Base-by-base conservation (phyloP, 257 asterid genomes). In the Nicotiana attenuata region DNA sequence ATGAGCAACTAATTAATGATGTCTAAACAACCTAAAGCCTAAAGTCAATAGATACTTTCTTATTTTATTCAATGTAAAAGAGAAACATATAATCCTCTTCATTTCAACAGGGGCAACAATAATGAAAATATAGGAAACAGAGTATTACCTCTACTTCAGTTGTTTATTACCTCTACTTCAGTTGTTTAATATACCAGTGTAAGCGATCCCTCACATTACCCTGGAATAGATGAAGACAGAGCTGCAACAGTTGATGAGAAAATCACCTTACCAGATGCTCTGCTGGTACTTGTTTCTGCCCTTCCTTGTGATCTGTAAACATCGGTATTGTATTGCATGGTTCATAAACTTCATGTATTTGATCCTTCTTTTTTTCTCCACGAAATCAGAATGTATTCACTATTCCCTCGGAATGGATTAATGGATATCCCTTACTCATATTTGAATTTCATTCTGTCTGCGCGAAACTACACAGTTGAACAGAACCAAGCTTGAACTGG, bases 191-290 rank as follows among this genome's bases (percentile, higher is more conserved):
- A 87, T 88, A 83, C 83, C 76, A 86, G 87, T 83, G 59, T 86
- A 63, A 90, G 83, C 57, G 97, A 91, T 81, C 71, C 92, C 78
- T 81, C 88, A 5, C 89, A 86, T 85, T 94, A 83, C 82, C 79
- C 82, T 79, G 92, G 92, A 83, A 33, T 84, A 60, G 92, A 87
- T 83, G 99, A 94, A 84, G 98, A 96, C 86, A 87, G 90, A 82
- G 85, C 83, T 9, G 87, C 88, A 29, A 98, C 89, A 85, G 84
- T 93, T 85, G 99, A 96, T 82, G 99, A 96, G 90, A 93, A 96
- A 82, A 87, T 89, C 66, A 93, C 93, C 87, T 90, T 86, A 76
- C 97, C 90, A 89, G 98, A 96, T 81, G 98, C 98, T 89, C 86
- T 96, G 80, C 94, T 93, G 98, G 99, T 94, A 85, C 81, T 19